Conservation (phyloP, 1,139 yeast species). For the Blastobotrys persicus region DNA sequence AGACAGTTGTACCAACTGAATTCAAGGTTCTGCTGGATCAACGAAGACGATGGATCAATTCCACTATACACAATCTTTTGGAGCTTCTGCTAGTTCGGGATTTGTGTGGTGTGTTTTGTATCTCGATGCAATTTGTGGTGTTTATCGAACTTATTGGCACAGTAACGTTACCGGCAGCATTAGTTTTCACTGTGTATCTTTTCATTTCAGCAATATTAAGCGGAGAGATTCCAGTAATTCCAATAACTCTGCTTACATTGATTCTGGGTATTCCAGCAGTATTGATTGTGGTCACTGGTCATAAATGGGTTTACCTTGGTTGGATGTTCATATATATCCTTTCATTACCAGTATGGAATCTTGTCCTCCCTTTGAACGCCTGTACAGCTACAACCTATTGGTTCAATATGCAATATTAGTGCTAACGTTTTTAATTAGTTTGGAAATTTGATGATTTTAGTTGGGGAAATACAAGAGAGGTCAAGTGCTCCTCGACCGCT, state of each 20-base stretch:
- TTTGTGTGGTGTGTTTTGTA: conserved; percentile 94
- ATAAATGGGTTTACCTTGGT: conserved; percentile 62
- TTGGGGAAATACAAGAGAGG: conserved; percentile 83
- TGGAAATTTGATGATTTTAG: conserved; percentile 96
- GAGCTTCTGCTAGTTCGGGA: conserved; percentile 86
- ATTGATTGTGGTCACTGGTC: conserved; percentile 76
- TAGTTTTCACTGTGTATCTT: conserved; percentile 81
- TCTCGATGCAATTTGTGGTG: conserved; percentile 95
- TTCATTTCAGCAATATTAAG: conserved; percentile 67
- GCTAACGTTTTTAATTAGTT: conserved; percentile 31
- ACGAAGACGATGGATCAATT: conserved; percentile 97
- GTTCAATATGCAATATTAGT: not conserved
- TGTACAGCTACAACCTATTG: too few species aligned
- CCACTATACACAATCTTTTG: conserved; percentile 93
- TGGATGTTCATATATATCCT: conserved; percentile 77
- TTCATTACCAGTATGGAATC: conserved; percentile 90
- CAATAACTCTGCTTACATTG: conserved; percentile 73
- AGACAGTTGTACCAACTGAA: conserved; percentile 84
- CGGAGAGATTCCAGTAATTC: conserved; percentile 53
- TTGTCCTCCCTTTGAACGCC: conserved; percentile 78
- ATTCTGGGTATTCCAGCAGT: conserved; percentile 82
- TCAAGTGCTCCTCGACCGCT: not conserved
- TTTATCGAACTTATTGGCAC: conserved; percentile 88
- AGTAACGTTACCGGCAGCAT: conserved; percentile 88
- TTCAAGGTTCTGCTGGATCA: conserved; percentile 84